Conservation (phyloP, 2,329 filamentous ascomycete species). For the Fusarium falciforme region DNA sequence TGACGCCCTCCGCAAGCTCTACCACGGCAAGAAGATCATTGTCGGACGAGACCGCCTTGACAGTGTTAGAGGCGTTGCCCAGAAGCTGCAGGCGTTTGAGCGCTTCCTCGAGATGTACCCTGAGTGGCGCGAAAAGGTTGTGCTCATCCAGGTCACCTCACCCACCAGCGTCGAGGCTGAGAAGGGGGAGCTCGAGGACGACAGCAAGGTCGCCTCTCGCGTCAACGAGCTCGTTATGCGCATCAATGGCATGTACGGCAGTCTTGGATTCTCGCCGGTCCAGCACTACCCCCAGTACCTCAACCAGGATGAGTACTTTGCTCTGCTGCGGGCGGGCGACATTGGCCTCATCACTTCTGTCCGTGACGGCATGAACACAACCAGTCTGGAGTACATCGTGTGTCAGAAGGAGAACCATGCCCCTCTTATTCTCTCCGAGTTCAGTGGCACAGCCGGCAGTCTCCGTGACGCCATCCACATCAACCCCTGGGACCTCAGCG, state of each 20-base stretch:
- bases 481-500: slow-evolving; percentile 92
- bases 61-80: slow-evolving; percentile 91
- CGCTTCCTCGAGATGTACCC: slow-evolving; percentile 90
- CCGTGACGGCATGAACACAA: slow-evolving; percentile 97
- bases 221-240: slow-evolving; percentile 91
- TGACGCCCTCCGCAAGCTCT: slow-evolving; percentile 77
- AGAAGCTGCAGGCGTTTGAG: slow-evolving; percentile 95
- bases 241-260: slow-evolving; percentile 93
- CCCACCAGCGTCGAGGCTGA: slow-evolving; percentile 84
- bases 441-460: slow-evolving; percentile 91
- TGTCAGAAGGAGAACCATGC: slow-evolving; percentile 90
- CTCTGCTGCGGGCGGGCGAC: slow-evolving; percentile 88
- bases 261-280: slow-evolving; percentile 87
- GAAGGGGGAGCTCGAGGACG: slow-evolving; percentile 71
- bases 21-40: slow-evolving; percentile 92
- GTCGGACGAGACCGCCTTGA: slow-evolving; percentile 95
- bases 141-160: slow-evolving; percentile 94
- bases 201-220: slow-evolving; percentile 85
- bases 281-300: slow-evolving; percentile 97
- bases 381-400: slow-evolving; percentile 92
- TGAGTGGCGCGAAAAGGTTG: slow-evolving; percentile 91
- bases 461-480: slow-evolving; percentile 91
- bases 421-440: slow-evolving; percentile 93
- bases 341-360: slow-evolving; percentile 96
- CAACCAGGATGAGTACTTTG: slow-evolving; percentile 90